Evolutionary conservation across 345 rosid genomes (phyloP), one percentile per base, ranked within the genome.

Genomic region (Brassica juncea): DNA sequence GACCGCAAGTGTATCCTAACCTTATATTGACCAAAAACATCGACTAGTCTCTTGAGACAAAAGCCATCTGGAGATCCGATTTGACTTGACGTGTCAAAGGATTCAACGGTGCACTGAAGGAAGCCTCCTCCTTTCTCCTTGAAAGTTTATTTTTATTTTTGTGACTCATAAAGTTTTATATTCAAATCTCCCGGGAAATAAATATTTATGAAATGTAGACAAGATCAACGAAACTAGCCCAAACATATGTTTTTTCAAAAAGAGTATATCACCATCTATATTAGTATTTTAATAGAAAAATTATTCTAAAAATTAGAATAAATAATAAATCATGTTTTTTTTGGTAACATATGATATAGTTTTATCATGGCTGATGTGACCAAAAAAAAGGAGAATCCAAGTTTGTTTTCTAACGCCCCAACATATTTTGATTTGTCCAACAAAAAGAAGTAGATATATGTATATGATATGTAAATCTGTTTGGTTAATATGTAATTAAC

Each of bases 51-150:
- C 71, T 64, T 12, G 23, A 30, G 76, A 65, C 77, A 66, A 72
- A 78, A 66, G 73, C 63, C 31, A 30, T 66, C n/a, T 19, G 73
- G 49, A 78, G 72, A 79, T 72, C 82, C 73, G 73, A 73, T 79
- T 79, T 59, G 82, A 72, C 73, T 44, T 66, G 69, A 59, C 64
- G 77, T 66, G 73, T 73, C 77, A 72, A 78, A 66, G 54, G 54
- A 66, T 72, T 78, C 68, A 42, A 16, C 21, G 55, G 39, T 25
- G 35, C 44, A 52, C 57, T 63, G 30, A 70, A 70, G 39, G 42
- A 79, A 79, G 57, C 82, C 68, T 59, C 74, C 64, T 67, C 69
- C 25, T 68, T 47, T 67, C 63, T 58, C 35, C 54, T 42, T 44
- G 39, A 42, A 66, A 60, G 68, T 68, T 35, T 21, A 23, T 58